Percentiles rank a stretch among this genome's conserved stretches.
phyloP scores from a whole-genome alignment of 2,329 filamentous ascomycete genomes.

The Ophiocordyceps camponoti-floridani region DNA sequence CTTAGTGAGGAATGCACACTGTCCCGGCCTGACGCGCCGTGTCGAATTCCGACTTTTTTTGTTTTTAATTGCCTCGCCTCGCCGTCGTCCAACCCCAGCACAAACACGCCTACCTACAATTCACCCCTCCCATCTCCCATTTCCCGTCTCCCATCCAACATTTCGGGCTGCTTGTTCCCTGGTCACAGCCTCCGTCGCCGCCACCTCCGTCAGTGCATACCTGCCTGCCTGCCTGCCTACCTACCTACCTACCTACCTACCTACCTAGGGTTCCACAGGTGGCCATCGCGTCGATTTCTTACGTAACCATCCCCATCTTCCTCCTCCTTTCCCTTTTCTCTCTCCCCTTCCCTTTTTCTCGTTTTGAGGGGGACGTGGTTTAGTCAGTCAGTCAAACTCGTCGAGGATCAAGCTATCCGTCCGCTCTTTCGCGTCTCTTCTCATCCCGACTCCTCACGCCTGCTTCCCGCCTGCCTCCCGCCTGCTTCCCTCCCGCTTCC shows the following conservation, averaged over 20 bases:
- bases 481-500: background rate
- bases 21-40: background rate
- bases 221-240: background rate
- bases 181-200: background rate
- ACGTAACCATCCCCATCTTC: slow-evolving; percentile 11
- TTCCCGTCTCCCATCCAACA: background rate
- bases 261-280: too few relatives aligned
- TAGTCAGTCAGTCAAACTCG: slow-evolving; percentile 6
- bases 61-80: slow-evolving; percentile 15
- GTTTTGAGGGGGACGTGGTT: background rate
- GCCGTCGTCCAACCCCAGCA: slow-evolving; percentile 2
- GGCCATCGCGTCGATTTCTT: slow-evolving; percentile 1
- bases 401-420: slow-evolving; percentile 16
- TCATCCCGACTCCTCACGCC: background rate
- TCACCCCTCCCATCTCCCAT: background rate
- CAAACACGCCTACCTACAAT: too few relatives aligned
- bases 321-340: background rate
- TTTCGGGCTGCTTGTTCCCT: background rate
- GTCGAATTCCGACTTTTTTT: slow-evolving; percentile 11
- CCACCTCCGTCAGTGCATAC: background rate
- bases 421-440: slow-evolving; percentile 20
- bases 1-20: background rate
- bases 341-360: background rate
- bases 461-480: too few relatives aligned
- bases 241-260: too few relatives aligned